phyloP scores from a whole-genome alignment of 1,284 basidiomycete genomes.

The Abortiporus biennis region DNA sequence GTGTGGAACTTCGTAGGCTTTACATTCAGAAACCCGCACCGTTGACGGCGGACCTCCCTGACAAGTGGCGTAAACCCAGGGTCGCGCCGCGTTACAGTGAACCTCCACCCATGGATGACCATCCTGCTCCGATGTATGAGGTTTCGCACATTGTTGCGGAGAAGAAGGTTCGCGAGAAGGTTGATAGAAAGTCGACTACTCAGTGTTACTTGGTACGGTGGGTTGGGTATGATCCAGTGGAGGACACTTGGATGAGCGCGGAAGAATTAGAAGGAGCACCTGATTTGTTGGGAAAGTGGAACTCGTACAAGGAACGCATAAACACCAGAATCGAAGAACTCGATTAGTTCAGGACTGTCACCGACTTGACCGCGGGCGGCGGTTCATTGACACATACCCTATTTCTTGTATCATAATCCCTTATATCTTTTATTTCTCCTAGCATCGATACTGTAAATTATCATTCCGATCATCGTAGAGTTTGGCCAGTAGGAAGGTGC shows the following conservation, averaged over 20 bases:
- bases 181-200: neutral
- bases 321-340: conserved; percentile 20
- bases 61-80: conserved; percentile 21
- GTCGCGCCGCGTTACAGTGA: conserved; percentile 8
- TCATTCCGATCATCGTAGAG: neutral
- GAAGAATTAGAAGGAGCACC: conserved; percentile 29
- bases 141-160: conserved; percentile 29
- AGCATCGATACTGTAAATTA: too few species aligned
- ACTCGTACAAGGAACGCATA: conserved; percentile 17
- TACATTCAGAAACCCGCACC: conserved; percentile 17
- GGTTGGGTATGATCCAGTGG: conserved; percentile 37
- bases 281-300: conserved; percentile 27
- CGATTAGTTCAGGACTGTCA: too few species aligned
- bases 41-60: conserved; percentile 25
- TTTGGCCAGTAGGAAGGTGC: too few species aligned
- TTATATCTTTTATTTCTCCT: too few species aligned
- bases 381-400: too few species aligned
- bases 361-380: too few species aligned
- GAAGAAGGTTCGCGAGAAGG: conserved; percentile 4
- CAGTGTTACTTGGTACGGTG: conserved; percentile 36
- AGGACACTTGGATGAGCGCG: conserved; percentile 39
- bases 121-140: conserved; percentile 19
- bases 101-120: conserved; percentile 14
- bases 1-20: conserved; percentile 14
- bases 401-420: too few species aligned